phyloP scores from a whole-genome alignment of 2,329 filamentous ascomycete genomes.

The Penicillium occitanis region DNA sequence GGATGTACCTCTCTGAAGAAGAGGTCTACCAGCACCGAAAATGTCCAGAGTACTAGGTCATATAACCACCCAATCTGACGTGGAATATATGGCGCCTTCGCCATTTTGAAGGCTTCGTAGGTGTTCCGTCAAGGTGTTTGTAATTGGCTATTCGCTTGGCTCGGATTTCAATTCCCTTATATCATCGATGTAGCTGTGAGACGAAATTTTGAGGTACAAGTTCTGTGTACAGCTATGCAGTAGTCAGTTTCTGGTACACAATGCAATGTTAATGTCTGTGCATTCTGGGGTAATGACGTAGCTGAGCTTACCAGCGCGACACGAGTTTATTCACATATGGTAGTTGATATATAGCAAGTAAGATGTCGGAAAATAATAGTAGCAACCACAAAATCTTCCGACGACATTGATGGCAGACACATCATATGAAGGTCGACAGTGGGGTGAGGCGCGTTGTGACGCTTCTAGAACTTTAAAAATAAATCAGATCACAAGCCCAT shows the following conservation, averaged over 20 bases:
- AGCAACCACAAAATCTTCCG: not conserved
- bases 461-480: constrained; percentile 25
- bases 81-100: constrained; percentile 39
- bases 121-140: not conserved
- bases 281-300: constrained; percentile 22
- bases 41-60: constrained; percentile 51
- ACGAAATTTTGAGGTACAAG: not conserved
- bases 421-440: not conserved
- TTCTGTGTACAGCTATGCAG: not conserved
- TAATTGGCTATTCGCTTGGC: not conserved
- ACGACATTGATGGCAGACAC: not conserved
- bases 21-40: constrained; percentile 76
- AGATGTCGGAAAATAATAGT: not conserved
- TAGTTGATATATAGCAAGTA: not conserved
- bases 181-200: not conserved
- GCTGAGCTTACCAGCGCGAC: constrained; percentile 6
- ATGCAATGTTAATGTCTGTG: not conserved
- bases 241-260: not conserved
- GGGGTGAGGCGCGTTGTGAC: constrained; percentile 17
- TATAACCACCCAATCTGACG: constrained; percentile 53
- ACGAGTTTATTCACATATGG: not conserved
- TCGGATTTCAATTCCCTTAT: not conserved
- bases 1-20: constrained; percentile 99
- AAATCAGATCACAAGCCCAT: not conserved
- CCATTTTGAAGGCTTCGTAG: constrained; percentile 18